These are phyloP conservation scores for Verticillium nonalfalfae DNA, from an alignment of 2,329 filamentous ascomycete genomes.

Conservation along the genomic window DNA sequence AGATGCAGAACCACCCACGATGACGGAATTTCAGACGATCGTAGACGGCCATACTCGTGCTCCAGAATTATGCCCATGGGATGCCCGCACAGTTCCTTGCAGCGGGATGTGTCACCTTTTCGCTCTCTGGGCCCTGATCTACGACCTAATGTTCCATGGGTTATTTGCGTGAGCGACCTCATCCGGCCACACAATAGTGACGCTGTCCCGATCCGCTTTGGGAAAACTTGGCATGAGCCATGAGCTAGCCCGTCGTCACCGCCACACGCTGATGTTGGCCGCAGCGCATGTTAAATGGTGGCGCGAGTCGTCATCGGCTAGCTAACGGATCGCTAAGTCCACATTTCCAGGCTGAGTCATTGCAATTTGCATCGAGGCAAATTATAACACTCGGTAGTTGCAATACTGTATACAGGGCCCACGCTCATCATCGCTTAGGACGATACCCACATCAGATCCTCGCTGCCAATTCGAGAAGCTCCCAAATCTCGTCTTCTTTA, in stretches of 20 bases:
- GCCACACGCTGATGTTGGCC: background rate
- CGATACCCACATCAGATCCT: too few species aligned
- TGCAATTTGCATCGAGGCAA: background rate
- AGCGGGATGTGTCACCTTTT: background rate
- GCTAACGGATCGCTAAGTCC: background rate
- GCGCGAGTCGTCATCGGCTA: background rate
- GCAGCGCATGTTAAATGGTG: background rate
- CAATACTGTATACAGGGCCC: too few species aligned
- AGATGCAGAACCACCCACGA: background rate
- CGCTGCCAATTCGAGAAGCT: background rate
- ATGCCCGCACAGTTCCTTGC: background rate
- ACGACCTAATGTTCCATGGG: background rate
- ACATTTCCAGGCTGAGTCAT: too few species aligned
- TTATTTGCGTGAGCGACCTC: background rate
- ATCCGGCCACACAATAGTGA: background rate
- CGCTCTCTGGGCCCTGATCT: background rate
- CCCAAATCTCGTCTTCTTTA: background rate
- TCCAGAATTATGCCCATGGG: background rate
- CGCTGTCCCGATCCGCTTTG: background rate
- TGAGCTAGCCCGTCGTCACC: background rate
- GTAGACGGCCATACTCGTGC: background rate
- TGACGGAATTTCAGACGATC: background rate
- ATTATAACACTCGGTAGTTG: too few species aligned
- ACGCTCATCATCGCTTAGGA: too few species aligned
- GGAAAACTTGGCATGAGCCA: background rate